phyloP scores from a whole-genome alignment of 495 filamentous ascomycete species.

The Podospora sp. region DNA sequence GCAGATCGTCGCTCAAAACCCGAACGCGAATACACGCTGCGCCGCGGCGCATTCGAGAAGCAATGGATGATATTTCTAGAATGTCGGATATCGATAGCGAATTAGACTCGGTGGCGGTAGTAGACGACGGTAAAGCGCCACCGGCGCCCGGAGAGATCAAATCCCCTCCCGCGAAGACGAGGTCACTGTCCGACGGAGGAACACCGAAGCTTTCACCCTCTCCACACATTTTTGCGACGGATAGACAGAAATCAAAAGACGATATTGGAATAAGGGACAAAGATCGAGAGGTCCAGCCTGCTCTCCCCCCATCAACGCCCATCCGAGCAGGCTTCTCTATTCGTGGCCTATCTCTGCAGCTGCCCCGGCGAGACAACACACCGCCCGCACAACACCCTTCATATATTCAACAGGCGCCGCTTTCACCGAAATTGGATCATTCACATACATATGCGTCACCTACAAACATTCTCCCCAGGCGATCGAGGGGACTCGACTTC shows the following conservation, averaged over 20 bases:
- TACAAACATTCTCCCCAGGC: constrained; percentile 77
- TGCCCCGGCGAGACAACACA: constrained; percentile 59
- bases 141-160: not conserved
- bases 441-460: constrained; percentile 79
- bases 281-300: constrained; percentile 27
- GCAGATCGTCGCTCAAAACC: not conserved
- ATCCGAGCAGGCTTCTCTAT: constrained; percentile 60
- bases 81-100: constrained; percentile 34
- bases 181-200: constrained; percentile 56
- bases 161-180: constrained; percentile 39
- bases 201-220: constrained; percentile 63
- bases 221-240: constrained; percentile 62
- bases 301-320: constrained; percentile 47
- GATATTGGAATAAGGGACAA: constrained; percentile 62
- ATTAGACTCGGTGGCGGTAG: constrained; percentile 23
- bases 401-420: constrained; percentile 65
- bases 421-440: constrained; percentile 84
- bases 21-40: not conserved
- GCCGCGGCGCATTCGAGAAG: not conserved
- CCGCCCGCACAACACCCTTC: constrained; percentile 45
- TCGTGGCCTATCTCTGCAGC: constrained; percentile 71
- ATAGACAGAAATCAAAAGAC: constrained; percentile 70
- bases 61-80: constrained; percentile 28
- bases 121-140: constrained; percentile 16
- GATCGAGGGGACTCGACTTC: constrained; percentile 87